These are phyloP conservation scores for Suhomyces vadensis DNA, from an alignment of 805 yeast genomes.

Conservation along the genomic window DNA sequence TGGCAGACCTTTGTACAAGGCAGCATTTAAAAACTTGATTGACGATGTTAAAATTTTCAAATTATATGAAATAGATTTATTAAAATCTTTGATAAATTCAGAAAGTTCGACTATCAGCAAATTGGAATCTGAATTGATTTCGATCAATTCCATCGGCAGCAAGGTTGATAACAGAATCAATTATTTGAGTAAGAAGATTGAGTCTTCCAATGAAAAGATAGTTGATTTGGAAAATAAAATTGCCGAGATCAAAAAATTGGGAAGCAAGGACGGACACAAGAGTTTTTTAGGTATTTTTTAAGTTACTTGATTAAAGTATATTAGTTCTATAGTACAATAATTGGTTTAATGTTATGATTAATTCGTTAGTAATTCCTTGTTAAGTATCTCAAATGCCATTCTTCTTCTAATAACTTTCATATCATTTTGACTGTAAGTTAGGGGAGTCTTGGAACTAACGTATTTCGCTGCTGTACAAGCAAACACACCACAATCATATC, in stretches of 20 bases:
- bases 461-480: slow-evolving; percentile 75
- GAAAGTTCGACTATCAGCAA: slow-evolving; percentile 64
- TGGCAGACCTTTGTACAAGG: slow-evolving; percentile 80
- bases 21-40: slow-evolving; percentile 72
- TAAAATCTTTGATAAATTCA: slow-evolving; percentile 52
- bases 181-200: slow-evolving; percentile 69
- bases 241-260: slow-evolving; percentile 19
- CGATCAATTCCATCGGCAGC: slow-evolving; percentile 52
- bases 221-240: slow-evolving; percentile 30
- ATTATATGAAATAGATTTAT: slow-evolving; percentile 63
- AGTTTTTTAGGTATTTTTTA: slow-evolving; percentile 9
- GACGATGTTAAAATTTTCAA: slow-evolving; percentile 56
- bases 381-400: slow-evolving; percentile 63
- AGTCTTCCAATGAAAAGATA: slow-evolving; percentile 51
- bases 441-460: slow-evolving; percentile 49
- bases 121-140: slow-evolving; percentile 71
- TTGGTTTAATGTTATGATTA: slow-evolving; percentile 3
- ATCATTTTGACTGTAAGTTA: slow-evolving; percentile 64
- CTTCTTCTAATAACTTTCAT: slow-evolving; percentile 65
- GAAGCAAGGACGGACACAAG: slow-evolving; percentile 1
- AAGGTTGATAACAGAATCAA: slow-evolving; percentile 63
- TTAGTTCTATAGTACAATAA: not conserved
- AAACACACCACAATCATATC: slow-evolving; percentile 94
- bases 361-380: slow-evolving; percentile 28
- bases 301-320: not conserved